Evolutionary conservation across 768 basidiomycete species (phyloP).

Genomic region (Sarcodon aspratus): DNA sequence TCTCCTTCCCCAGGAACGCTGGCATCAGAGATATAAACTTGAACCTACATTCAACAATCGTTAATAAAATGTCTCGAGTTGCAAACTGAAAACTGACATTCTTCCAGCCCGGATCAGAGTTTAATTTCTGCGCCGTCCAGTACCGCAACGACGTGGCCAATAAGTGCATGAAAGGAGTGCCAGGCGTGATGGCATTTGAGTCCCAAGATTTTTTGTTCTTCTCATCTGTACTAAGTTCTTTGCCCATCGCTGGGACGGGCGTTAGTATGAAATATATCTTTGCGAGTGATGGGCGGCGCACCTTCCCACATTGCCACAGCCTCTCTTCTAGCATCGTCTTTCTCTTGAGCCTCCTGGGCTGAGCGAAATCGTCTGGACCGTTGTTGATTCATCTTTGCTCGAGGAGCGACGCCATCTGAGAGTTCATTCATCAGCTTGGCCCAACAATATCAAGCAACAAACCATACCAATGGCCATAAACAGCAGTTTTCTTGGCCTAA

Average conservation of each 20-base stretch:
- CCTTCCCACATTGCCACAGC: conserved; percentile 82
- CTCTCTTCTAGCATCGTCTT: conserved; percentile 79
- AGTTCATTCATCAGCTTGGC: neutral
- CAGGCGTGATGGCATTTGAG: conserved; percentile 97
- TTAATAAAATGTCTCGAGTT: neutral
- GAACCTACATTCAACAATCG: conserved; percentile 38
- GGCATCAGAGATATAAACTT: conserved; percentile 95
- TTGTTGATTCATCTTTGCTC: conserved; percentile 99
- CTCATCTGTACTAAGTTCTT: conserved; percentile 70
- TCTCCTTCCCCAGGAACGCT: conserved; percentile 98
- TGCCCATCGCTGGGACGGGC: conserved; percentile 71
- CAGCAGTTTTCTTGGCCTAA: conserved; percentile 85
- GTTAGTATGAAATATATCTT: neutral
- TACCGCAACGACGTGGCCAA: conserved; percentile 83
- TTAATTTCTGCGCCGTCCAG: conserved; percentile 94
- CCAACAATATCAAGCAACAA: conserved; percentile 1
- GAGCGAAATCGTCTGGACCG: conserved; percentile 93
- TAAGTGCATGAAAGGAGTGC: conserved; percentile 96
- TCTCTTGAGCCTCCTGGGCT: conserved; percentile 89
- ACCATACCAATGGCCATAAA: conserved; percentile 95
- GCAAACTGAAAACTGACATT: conserved; percentile 32
- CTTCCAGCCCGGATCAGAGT: conserved; percentile 93
- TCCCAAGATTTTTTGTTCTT: conserved; percentile 88
- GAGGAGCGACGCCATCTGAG: conserved; percentile 89
- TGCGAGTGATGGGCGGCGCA: conserved; percentile 16